Conservation (phyloP, 1,284 basidiomycete genomes). For the Fomitopsis betulina region DNA sequence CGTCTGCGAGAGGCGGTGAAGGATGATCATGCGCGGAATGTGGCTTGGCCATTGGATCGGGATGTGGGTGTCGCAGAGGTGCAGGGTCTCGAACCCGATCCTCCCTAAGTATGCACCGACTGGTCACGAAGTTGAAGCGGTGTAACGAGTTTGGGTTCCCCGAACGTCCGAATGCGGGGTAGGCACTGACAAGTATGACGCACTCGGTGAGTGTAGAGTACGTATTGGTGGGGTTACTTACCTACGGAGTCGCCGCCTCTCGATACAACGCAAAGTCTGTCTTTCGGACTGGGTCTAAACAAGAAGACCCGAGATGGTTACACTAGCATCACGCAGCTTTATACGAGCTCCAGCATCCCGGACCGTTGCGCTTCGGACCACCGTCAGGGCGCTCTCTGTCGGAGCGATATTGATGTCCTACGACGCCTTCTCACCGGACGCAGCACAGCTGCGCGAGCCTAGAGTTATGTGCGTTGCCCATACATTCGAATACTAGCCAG, state of each 20-base stretch:
- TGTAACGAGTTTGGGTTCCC: too few species aligned
- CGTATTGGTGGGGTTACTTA: not conserved
- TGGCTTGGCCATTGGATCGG: not conserved
- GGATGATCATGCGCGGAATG: not conserved
- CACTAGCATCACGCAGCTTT: not conserved
- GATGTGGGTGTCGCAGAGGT: not conserved
- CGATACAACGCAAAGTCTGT: not conserved
- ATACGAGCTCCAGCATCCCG: not conserved
- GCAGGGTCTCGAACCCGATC: too few species aligned
- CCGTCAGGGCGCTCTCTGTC: too few species aligned
- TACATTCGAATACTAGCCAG: not conserved
- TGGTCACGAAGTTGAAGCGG: not conserved
- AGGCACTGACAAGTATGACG: not conserved
- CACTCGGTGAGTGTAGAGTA: not conserved
- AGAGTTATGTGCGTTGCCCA: not conserved
- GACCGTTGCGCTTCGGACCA: not conserved
- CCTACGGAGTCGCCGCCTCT: not conserved
- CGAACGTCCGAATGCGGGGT: not conserved
- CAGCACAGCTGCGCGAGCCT: not conserved
- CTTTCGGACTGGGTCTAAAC: not conserved
- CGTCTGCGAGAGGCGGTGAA: not conserved
- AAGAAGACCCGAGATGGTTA: not conserved
- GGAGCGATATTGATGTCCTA: not conserved
- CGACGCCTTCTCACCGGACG: not conserved
- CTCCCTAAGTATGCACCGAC: not conserved